Evolutionary conservation across 129 eudicot genomes (phyloP), one percentile per base, ranked within the genome.

Genomic region (Mikania micrantha): DNA sequence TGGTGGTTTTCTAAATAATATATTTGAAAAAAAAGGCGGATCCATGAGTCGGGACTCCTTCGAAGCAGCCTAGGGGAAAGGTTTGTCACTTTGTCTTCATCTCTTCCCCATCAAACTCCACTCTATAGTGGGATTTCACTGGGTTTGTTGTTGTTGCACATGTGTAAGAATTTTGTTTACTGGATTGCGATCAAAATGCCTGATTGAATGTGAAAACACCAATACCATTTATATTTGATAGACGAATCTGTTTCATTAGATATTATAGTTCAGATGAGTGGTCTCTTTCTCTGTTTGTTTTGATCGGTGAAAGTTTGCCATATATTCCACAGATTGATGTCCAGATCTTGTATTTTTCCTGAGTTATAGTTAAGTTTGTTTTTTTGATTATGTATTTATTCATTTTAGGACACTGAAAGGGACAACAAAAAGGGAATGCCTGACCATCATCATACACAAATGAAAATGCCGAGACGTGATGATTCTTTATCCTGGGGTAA

Each of bases 401-500:
- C 45, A 27, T 13, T 70, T 71, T 76, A 87, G 87, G 84, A 68
- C 4, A 22, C 38, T 52, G 79, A 49, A 62, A 62, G 45, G 75
- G 77, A 70, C 50, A 72, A 53, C 48, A 56, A 32, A 62, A 74
- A 73, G 82, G 87, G 78, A 49, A 78, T 39, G 20, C 36, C 78
- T 56, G 52, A 80, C 47, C 60, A 12, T 25, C 60, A 25, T 13
- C 19, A 4, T 25, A 25, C 60, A 1, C 73, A 48, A 76, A 93
- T 93, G 98, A 84, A 82, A 79, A 78, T 90, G 61, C 98, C 98
- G 7, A 84, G 72, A 71, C 68, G 61, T 78, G 85, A 80, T n/a
- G 90, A 86, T 75, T 88, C 96, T 36, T 67, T 93, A 48, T 88
- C 96, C 4, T 88, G 98, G 96, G 90, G 96, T 15, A 90, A 83